phyloP scores from a whole-genome alignment of 2,329 filamentous ascomycete genomes.

The Colletotrichum sublineola region DNA sequence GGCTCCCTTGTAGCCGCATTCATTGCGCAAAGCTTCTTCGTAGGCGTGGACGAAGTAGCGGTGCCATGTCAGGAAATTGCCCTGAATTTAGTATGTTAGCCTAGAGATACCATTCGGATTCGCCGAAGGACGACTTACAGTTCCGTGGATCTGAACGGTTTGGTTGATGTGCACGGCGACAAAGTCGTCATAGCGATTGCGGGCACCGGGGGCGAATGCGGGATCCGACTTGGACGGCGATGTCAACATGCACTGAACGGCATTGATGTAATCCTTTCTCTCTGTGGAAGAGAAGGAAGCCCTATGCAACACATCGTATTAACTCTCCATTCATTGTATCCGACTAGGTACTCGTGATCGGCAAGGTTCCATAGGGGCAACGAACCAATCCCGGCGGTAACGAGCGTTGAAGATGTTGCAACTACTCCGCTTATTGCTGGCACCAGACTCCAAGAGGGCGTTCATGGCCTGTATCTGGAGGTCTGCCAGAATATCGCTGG shows the following conservation, averaged over 20 bases:
- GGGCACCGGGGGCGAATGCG: conserved; percentile 33
- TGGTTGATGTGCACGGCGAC: conserved; percentile 43
- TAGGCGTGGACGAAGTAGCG: conserved; percentile 42
- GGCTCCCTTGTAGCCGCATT: conserved; percentile 41
- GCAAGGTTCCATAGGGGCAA: not conserved
- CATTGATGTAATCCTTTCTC: conserved; percentile 41
- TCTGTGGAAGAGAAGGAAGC: conserved; percentile 34
- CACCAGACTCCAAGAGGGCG: conserved; percentile 10
- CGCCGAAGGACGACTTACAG: conserved; percentile 9
- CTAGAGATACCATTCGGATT: fast-evolving
- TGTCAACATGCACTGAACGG: conserved; percentile 41
- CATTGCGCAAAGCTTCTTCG: conserved; percentile 42
- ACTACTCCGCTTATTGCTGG: conserved; percentile 23
- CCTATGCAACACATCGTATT: not conserved
- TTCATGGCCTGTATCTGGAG: conserved; percentile 21
- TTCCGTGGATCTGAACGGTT: conserved; percentile 35
- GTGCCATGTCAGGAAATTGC: conserved; percentile 43
- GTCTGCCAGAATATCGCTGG: conserved; percentile 21
- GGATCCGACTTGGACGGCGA: conserved; percentile 31
- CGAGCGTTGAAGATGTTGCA: conserved; percentile 39
- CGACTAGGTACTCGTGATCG: not conserved
- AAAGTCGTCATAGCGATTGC: conserved; percentile 43
- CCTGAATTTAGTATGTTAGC: conserved; percentile 3
- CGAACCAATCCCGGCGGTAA: conserved; percentile 39
- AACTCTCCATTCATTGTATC: not conserved